These are phyloP conservation scores for Solanum appendiculatum DNA, from an alignment of 257 asterid species.

Conservation along the genomic window DNA sequence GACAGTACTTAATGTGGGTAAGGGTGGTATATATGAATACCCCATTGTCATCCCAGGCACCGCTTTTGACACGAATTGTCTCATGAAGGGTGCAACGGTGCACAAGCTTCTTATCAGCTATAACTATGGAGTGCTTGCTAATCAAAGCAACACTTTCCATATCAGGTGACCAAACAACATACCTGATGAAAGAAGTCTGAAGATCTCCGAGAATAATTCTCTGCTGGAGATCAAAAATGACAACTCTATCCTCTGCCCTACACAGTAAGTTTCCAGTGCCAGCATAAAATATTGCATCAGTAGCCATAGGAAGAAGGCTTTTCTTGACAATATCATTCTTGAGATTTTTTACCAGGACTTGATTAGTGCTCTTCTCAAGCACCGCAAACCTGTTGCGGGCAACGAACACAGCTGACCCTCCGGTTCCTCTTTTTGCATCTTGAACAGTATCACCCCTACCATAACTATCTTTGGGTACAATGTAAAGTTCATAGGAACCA, in stretches of 20 bases:
- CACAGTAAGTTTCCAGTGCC: constrained; percentile 93
- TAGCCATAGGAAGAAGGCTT: constrained; percentile 57
- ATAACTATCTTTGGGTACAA: constrained; percentile 73
- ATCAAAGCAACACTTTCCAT: constrained; percentile 92
- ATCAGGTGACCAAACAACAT: constrained; percentile 92
- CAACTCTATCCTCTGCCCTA: constrained; percentile 94
- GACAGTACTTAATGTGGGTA: constrained; percentile 93
- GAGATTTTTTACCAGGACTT: constrained; percentile 70
- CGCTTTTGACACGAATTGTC: constrained; percentile 96
- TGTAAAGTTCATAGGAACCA: constrained; percentile 84
- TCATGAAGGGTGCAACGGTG: constrained; percentile 97
- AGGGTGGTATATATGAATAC: constrained; percentile 85
- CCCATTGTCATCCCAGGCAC: constrained; percentile 99
- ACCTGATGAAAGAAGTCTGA: constrained; percentile 69
- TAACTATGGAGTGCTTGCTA: constrained; percentile 89
- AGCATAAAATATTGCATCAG: constrained; percentile 91
- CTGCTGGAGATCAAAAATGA: constrained; percentile 90
- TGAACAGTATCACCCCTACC: constrained; percentile 80
- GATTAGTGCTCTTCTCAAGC: constrained; percentile 81
- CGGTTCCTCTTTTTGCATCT: constrained; percentile 84
- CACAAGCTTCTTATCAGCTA: constrained; percentile 81
- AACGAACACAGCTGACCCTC: constrained; percentile 85
- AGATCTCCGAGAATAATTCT: constrained; percentile 74
- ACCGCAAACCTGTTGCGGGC: constrained; percentile 96
- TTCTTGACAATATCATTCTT: constrained; percentile 73